Evolutionary conservation across 208 protist genomes (phyloP).

Genomic region (Naegleria fowleri): DNA sequence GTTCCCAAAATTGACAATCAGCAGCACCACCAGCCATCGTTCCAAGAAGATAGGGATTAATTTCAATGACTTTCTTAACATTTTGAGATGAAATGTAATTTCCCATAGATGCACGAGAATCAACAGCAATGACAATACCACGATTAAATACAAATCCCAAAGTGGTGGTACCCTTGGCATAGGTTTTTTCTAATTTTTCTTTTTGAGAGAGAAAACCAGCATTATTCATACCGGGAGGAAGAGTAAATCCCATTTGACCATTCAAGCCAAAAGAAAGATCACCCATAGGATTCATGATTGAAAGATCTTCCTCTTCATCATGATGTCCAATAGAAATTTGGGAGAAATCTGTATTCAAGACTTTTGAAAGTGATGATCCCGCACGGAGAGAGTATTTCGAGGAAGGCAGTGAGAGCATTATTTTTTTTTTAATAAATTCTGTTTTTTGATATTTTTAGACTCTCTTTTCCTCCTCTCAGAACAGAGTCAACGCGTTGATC

Average conservation of each 20-base stretch:
- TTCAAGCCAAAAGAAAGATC: neutral
- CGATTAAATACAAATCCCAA: constrained; percentile 94
- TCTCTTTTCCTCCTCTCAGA: no score
- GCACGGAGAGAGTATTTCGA: neutral
- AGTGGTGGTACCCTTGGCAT: constrained; percentile 93
- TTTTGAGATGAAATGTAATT: constrained; percentile 96
- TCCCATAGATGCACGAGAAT: constrained; percentile 97
- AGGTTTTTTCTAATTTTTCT: neutral
- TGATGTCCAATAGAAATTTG: neutral
- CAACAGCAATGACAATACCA: constrained; percentile 97
- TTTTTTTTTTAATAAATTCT: neutral
- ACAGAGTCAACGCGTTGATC: no score
- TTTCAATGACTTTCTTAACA: constrained; percentile 99
- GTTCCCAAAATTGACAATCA: constrained; percentile 99
- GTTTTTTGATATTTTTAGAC: neutral
- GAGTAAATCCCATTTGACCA: neutral
- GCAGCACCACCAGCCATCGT: constrained; percentile 99
- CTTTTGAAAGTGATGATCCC: neutral
- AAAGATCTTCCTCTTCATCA: neutral
- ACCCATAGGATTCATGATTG: neutral
- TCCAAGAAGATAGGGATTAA: constrained; percentile 97
- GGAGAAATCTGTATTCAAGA: neutral
- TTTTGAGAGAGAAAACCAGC: neutral
- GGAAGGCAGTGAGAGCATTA: neutral
- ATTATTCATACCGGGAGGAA: neutral